phyloP scores from a whole-genome alignment of 75 land plant genomes.

The Pinus tabuliformis region DNA sequence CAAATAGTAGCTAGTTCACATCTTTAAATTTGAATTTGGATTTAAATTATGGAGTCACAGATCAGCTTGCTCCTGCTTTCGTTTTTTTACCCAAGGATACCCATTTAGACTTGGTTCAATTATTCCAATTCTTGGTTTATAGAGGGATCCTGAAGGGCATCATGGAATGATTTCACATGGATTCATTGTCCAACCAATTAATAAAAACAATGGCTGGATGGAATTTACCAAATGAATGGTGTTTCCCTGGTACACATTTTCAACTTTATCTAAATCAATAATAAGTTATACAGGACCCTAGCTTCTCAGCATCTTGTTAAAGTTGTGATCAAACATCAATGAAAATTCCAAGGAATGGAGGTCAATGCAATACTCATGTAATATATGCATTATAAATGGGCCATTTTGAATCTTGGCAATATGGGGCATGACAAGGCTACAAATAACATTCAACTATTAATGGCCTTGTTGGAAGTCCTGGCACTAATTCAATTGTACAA shows the following conservation, averaged over 20 bases:
- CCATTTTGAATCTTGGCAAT: background rate
- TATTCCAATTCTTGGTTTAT: background rate
- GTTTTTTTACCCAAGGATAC: background rate
- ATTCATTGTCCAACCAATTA: slow-evolving; percentile 1
- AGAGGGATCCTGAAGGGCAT: background rate
- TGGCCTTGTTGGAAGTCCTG: background rate
- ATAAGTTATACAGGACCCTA: background rate
- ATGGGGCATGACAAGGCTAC: background rate
- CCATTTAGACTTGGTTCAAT: background rate
- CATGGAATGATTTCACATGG: background rate
- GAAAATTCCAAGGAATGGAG: background rate
- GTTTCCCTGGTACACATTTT: background rate
- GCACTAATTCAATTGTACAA: slow-evolving; percentile 2
- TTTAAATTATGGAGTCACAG: background rate
- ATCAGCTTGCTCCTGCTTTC: slow-evolving; percentile 1
- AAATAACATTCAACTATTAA: slow-evolving; percentile 1
- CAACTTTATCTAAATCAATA: slow-evolving; percentile 8
- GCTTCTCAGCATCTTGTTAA: background rate
- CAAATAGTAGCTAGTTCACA: no score
- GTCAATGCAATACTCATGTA: background rate
- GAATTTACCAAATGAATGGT: background rate
- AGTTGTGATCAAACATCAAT: background rate
- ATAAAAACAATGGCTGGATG: background rate
- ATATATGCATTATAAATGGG: background rate
- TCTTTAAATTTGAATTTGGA: no score